Base-by-base conservation (phyloP, 2,329 filamentous ascomycete genomes). In the Venturia aucupariae region DNA sequence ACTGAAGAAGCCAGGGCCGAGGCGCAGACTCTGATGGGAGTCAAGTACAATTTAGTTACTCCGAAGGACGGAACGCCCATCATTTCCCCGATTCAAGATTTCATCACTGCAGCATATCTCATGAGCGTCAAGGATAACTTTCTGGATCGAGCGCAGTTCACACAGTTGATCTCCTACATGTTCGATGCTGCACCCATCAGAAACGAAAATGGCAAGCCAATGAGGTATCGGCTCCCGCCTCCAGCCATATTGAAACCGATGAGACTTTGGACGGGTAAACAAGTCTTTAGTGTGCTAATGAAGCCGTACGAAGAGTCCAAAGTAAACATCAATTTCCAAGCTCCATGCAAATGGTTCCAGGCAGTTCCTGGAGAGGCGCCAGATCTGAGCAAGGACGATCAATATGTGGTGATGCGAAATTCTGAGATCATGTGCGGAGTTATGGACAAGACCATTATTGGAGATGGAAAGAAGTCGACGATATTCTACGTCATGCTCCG, bases 361-460 rank as follows among this genome's bases (percentile, higher is more conserved):
- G 76, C 82, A 0, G 83, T 82, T 1, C 78, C 78, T 63, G 76
- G 79, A 55, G 85, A 87, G 1, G 87, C 90, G 68, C 87, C 96
- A 78, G 90, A 93, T 71, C 85, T 89, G 19, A 90, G 94, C 68
- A 71, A 75, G 30, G 75, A 79, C 57, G 94, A 99, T 74, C 87
- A 88, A 8, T 97, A 90, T 84, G 81, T 99, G 11, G 91, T 96
- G 17, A 88, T 99, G 67, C 89, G 93, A 65, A 97, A 99, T 73
- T 97, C 93, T 0, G 92, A 97, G 74, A 87, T 97, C 67, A 96
- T 99, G 90, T 97, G 93, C 72, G 94, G 94, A 67, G 85, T 88
- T 66, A 97, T 97, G 92, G 94, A 99, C 79, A 99, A 99, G 77
- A 90, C 90, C 1, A 97, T 92, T 0, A 90, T 99, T n/a, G 94